Base-by-base conservation (phyloP, 1,284 basidiomycete genomes). In the Apiotrichum montevideense region DNA sequence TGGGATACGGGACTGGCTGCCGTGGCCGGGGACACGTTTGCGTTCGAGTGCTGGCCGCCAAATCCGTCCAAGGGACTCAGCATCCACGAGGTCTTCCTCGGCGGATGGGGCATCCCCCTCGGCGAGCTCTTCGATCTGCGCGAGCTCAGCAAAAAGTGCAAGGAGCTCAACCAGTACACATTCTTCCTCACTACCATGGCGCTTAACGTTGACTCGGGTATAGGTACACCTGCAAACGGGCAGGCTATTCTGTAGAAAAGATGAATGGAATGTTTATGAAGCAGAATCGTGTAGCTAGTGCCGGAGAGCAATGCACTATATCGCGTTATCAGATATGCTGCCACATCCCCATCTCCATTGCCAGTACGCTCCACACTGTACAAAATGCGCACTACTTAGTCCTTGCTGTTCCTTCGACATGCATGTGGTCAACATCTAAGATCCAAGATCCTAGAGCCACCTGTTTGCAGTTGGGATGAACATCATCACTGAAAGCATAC, bases 1-100 rank as follows among this genome's bases (percentile, higher is more conserved):
- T 79, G 78, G 78, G 73, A 79, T 48, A 66, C 77, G 29, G 77
- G 77, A 37, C 74, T 79, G 51, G 71, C 77, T 2, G 78, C 78
- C 5, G 75, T 79, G 4, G 77, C 70, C 0, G 68, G 67, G 3
- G 78, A 79, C 58, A 66, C 68, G 62, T 59, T 67, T 29, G 67
- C 71, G 15, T 70, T 66, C 55, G 68, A 71, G 60, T 52, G 51
- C 0, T 70, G 62, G 61, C 67, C 70, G 33, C 52, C 60, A 40
- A 54, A 46, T 9, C 41, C 29, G 13, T 15, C 6, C 37, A 33
- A 15, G 13, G 29, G 29, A 29, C 56, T 49, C 2, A 45, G 42
- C 7, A 51, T 62, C 21, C 71, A 73, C 60, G 66, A 72, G 51
- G 58, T 65, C 21, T 70, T 75, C 63, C 56, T 73, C 5, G 63